Conservation (phyloP, 441 rosid genomes). For the Populus hybrid region DNA sequence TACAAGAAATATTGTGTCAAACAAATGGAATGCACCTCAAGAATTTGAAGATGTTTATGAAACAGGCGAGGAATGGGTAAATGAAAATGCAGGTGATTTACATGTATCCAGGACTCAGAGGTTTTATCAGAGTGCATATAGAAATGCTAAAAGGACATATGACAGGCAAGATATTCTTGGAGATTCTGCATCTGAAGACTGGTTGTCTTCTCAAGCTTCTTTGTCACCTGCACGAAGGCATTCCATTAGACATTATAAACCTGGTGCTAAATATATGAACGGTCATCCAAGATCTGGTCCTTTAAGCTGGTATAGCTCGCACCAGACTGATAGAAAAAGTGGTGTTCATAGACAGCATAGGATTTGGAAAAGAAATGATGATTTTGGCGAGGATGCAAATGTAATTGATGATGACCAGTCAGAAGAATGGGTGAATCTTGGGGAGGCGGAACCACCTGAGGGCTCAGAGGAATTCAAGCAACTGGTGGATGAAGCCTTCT, state of each 20-base stretch:
- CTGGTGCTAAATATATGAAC: constrained; percentile 31
- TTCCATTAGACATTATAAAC: constrained; percentile 32
- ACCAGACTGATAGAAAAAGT: constrained; percentile 40
- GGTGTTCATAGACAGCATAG: constrained; percentile 34
- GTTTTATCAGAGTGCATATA: constrained; percentile 26
- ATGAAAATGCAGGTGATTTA: constrained; percentile 29
- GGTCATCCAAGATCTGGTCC: constrained; percentile 34
- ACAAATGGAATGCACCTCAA: constrained; percentile 30
- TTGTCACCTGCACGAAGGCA: constrained; percentile 32
- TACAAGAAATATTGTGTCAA: constrained; percentile 29
- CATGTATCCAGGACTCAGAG: constrained; percentile 29
- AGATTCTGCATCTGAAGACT: constrained; percentile 34
- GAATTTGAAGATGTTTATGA: constrained; percentile 36
- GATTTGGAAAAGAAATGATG: constrained; percentile 46
- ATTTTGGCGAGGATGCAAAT: constrained; percentile 31
- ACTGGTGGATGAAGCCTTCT: constrained; percentile 51
- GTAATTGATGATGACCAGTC: constrained; percentile 39
- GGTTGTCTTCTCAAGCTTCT: constrained; percentile 35
- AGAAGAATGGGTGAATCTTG: constrained; percentile 30
- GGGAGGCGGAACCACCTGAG: constrained; percentile 42
- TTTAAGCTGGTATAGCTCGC: constrained; percentile 30
- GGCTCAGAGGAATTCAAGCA: constrained; percentile 59
- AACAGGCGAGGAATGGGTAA: constrained; percentile 38
- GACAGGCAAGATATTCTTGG: constrained; percentile 23
- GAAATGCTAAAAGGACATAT: constrained; percentile 30